Base-by-base conservation (phyloP, 1,284 basidiomycete species). In the Wolfiporia cocos region DNA sequence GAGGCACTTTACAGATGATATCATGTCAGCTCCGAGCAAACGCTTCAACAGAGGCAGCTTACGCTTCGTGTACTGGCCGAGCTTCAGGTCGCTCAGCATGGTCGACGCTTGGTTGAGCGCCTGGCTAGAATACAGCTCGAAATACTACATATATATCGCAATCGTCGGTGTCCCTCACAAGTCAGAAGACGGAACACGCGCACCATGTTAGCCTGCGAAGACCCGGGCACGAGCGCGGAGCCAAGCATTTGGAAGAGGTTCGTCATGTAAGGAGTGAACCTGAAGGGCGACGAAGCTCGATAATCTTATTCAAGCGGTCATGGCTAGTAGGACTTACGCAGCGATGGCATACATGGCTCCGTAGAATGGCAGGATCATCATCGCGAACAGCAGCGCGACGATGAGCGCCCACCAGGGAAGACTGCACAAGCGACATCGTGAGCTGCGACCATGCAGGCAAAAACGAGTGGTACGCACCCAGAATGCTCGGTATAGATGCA, bases 21-120 rank as follows among this genome's bases (percentile, higher is more conserved):
- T n/a, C 18, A 26, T 26, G 33, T 9, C 10, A 12, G n/a, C n/a
- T 26, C 17, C 34, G 10, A 2, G 7, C 3, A 15, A 14, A 11
- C n/a, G n/a, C n/a, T n/a, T n/a, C n/a, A 11, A 10, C 17, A 3
- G 15, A 3, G 33, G 5, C 4, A 71, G 72, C 12, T 71, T 69
- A 41, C 76, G 58, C 61, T 78, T 78, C 48, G 69, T 70, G 58
- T 77, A 78, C 47, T 75, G 72, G 3, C 70, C 71, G 31, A 70
- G 55, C 52, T 69, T 70, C 34, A 72, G 58, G 47, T 72, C 70
- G 32, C 64, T 59, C 0, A 70, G 56, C 39, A 72, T 63, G 5
- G 50, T 49, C 23, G 67, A 54, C 14, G 58, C 59, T 44, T 64
- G 58, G 2, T 39, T 34, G 28, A 56, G 40, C 17, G 55, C 46